phyloP scores from a whole-genome alignment of 768 basidiomycete species.

The Tephrocybe sp. region DNA sequence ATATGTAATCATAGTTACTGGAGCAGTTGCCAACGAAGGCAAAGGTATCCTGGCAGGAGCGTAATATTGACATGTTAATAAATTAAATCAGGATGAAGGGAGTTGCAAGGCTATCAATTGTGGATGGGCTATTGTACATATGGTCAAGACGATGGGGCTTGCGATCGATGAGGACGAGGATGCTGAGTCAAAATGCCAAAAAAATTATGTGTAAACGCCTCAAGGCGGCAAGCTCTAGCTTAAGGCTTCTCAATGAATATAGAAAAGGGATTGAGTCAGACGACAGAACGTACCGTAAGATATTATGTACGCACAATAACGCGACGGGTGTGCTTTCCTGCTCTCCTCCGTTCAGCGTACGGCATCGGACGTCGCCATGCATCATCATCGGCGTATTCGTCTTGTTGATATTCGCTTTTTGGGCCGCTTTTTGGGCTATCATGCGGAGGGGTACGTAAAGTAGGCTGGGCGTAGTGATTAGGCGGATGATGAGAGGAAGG shows the following conservation, averaged over 20 bases:
- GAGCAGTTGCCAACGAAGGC: not conserved
- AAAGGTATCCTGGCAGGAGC: not conserved
- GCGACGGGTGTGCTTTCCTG: constrained; percentile 77
- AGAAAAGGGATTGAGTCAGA: not conserved
- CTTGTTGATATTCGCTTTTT: constrained; percentile 38
- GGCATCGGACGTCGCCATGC: constrained; percentile 73
- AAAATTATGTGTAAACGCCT: constrained; percentile 10
- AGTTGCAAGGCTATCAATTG: constrained; percentile 5
- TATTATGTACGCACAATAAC: constrained; percentile 56
- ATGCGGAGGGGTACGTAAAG: constrained; percentile 46
- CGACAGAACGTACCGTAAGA: constrained; percentile 15
- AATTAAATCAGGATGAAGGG: not conserved
- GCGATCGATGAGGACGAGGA: constrained; percentile 5
- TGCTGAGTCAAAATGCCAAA: constrained; percentile 15
- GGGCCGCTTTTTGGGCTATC: constrained; percentile 34
- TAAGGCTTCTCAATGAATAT: constrained; percentile 4
- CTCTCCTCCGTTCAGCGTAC: constrained; percentile 68
- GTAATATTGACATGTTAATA: not conserved
- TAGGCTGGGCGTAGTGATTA: constrained; percentile 35
- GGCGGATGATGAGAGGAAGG: constrained; percentile 26
- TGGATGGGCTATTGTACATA: constrained; percentile 4
- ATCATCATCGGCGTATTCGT: constrained; percentile 64
- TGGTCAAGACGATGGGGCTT: constrained; percentile 13
- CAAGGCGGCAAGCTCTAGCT: constrained; percentile 12
- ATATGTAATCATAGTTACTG: not conserved